phyloP scores from a whole-genome alignment of 805 yeast genomes.

The Candida pseudofarinosa region DNA sequence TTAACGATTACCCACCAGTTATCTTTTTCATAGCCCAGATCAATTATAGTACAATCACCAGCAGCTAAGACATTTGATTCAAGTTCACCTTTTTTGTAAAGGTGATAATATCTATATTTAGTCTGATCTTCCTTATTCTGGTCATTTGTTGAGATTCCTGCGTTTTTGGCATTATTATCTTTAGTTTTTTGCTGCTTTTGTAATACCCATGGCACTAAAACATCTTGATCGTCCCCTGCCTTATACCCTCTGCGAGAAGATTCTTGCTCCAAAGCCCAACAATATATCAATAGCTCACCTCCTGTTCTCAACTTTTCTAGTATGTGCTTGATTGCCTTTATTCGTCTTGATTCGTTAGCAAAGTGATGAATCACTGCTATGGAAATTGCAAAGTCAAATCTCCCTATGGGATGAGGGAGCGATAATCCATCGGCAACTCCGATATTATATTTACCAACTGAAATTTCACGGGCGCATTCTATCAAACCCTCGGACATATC shows the following conservation, averaged over 20 bases:
- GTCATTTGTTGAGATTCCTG: neutral
- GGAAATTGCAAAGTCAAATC: constrained; percentile 83
- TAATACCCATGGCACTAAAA: constrained; percentile 92
- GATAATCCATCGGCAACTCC: constrained; percentile 77
- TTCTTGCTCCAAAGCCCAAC: constrained; percentile 96
- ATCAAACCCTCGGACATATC: constrained; percentile 71
- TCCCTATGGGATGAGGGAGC: constrained; percentile 35
- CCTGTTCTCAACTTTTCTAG: constrained; percentile 51
- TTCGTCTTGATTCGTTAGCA: constrained; percentile 75
- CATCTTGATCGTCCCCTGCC: constrained; percentile 89
- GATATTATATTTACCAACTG: constrained; percentile 44
- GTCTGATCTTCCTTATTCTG: constrained; percentile 35
- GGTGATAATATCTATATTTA: constrained; percentile 82
- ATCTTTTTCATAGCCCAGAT: constrained; percentile 84
- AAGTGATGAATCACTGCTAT: constrained; percentile 97
- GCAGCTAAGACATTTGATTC: constrained; percentile 65
- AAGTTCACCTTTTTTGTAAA: constrained; percentile 81
- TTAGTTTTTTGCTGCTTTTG: constrained; percentile 34
- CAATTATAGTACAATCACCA: constrained; percentile 60
- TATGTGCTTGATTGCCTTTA: constrained; percentile 69
- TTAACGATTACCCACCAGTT: constrained; percentile 73
- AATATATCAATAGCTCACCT: constrained; percentile 78
- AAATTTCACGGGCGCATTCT: constrained; percentile 52
- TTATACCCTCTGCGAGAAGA: constrained; percentile 85
- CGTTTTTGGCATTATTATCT: neutral